These are phyloP conservation scores for Phaeosphaeriaceae sp. DNA, from an alignment of 2,329 filamentous ascomycete species.

Conservation along the genomic window DNA sequence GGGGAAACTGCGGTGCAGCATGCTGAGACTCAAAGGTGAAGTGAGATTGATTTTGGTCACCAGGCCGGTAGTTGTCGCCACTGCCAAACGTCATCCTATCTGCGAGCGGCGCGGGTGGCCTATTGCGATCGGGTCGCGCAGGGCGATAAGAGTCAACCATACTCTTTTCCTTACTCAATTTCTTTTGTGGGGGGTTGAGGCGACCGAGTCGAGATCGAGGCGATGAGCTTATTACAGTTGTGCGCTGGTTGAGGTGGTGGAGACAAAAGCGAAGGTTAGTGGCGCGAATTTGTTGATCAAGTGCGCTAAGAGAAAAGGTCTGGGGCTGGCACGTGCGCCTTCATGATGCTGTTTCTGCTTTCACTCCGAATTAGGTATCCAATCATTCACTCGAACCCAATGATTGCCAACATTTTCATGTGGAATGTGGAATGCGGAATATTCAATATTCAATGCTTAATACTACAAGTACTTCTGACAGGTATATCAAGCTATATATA, in stretches of 20 bases:
- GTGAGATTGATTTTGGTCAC: slow-evolving; percentile 24
- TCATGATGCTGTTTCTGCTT: too few relatives aligned
- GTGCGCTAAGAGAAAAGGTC: slow-evolving; percentile 16
- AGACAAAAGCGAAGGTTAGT: slow-evolving; percentile 6
- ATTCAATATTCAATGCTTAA: too few relatives aligned
- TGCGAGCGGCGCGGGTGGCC: slow-evolving; percentile 11
- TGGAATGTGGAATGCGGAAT: too few relatives aligned
- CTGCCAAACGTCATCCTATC: slow-evolving; percentile 41
- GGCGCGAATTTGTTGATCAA: slow-evolving; percentile 22
- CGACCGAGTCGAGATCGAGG: slow-evolving; percentile 1
- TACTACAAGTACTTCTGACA: slow-evolving; percentile 25
- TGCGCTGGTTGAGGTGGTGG: slow-evolving; percentile 7
- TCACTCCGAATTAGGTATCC: too few relatives aligned
- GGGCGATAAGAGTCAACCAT: slow-evolving; percentile 41
- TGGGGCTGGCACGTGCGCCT: slow-evolving; percentile 12
- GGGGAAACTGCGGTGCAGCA: slow-evolving; percentile 38
- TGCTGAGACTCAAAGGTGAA: slow-evolving; percentile 45
- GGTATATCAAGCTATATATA: slow-evolving; percentile 12
- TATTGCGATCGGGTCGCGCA: slow-evolving; percentile 16
- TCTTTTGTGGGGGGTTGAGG: slow-evolving; percentile 9
- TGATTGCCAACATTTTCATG: too few relatives aligned
- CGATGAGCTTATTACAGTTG: slow-evolving; percentile 6
- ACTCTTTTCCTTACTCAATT: too few relatives aligned
- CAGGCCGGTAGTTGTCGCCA: slow-evolving; percentile 38
- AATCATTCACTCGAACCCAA: too few relatives aligned